A percentile compares a stretch with the other conserved stretches of the same genome.
phyloP scores from a whole-genome alignment of 768 basidiomycete species.

The Glaciozyma martinii region DNA sequence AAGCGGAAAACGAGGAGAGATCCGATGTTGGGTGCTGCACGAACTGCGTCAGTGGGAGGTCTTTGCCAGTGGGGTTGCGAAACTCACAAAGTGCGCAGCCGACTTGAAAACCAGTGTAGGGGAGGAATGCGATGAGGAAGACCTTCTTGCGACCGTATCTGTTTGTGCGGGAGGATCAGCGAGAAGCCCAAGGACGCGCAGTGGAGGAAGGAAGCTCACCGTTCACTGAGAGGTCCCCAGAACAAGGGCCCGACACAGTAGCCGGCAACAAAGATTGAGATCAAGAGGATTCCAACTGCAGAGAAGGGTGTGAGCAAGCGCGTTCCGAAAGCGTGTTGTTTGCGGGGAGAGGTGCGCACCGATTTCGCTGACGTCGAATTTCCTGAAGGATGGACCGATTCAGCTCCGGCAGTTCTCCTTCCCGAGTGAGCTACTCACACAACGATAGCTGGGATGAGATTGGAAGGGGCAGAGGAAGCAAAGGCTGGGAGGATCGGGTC shows the following conservation, averaged over 20 bases:
- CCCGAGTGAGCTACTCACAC: too few relatives aligned
- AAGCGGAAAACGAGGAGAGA: conserved; percentile 30
- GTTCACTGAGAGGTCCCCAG: conserved; percentile 30
- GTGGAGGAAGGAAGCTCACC: conserved; percentile 13
- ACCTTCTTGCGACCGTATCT: background rate
- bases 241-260: conserved; percentile 8
- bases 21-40: conserved; percentile 34
- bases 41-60: background rate
- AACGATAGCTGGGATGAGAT: conserved; percentile 31
- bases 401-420: too few relatives aligned
- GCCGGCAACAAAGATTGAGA: conserved; percentile 35
- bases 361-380: conserved; percentile 32
- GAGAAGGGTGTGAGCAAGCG: too few relatives aligned
- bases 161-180: too few relatives aligned
- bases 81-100: conserved; percentile 27
- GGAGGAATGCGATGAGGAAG: background rate
- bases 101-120: conserved; percentile 31
- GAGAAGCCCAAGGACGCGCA: background rate
- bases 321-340: too few relatives aligned
- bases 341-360: too few relatives aligned
- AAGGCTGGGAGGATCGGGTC: conserved; percentile 25
- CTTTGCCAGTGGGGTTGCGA: background rate
- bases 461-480: conserved; percentile 34
- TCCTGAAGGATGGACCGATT: too few relatives aligned
- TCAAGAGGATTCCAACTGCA: conserved; percentile 34